Conservation (phyloP, 2,329 filamentous ascomycete genomes). For the Aspergillus floridensis region DNA sequence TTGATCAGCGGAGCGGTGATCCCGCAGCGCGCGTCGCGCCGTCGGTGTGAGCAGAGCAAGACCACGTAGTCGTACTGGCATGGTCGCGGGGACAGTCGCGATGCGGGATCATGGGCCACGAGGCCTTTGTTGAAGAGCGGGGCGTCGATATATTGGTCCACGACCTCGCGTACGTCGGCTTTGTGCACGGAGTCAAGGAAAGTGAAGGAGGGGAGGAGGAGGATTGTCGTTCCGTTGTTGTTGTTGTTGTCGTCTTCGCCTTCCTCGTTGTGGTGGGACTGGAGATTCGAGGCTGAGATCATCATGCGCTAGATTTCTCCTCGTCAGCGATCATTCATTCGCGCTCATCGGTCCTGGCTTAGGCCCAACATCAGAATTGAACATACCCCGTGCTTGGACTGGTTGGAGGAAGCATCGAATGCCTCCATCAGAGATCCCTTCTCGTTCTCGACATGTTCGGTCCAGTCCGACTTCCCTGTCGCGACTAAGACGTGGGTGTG, state of each 20-base stretch:
- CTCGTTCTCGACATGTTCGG: conserved; percentile 33
- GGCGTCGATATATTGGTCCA: conserved; percentile 64
- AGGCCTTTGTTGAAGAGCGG: conserved; percentile 51
- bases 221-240: conserved; percentile 60
- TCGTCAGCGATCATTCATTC: not conserved
- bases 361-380: not conserved
- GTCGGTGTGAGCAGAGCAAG: conserved; percentile 83
- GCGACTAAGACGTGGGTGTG: conserved; percentile 38
- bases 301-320: conserved; percentile 27
- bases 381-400: conserved; percentile 65
- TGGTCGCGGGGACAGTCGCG: conserved; percentile 49
- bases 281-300: conserved; percentile 38
- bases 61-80: conserved; percentile 80
- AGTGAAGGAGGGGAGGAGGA: conserved; percentile 79
- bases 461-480: conserved; percentile 40
- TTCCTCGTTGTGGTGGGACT: conserved; percentile 14
- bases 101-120: conserved; percentile 46
- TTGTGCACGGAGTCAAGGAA: conserved; percentile 75
- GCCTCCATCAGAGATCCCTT: conserved; percentile 53
- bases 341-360: not conserved
- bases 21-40: conserved; percentile 85
- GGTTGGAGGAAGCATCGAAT: conserved; percentile 47
- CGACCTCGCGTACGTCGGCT: conserved; percentile 60
- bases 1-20: conserved; percentile 80
- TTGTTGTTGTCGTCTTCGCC: not conserved